Conservation (phyloP, 148 eudicot genomes). For the Bassia scoparia region DNA sequence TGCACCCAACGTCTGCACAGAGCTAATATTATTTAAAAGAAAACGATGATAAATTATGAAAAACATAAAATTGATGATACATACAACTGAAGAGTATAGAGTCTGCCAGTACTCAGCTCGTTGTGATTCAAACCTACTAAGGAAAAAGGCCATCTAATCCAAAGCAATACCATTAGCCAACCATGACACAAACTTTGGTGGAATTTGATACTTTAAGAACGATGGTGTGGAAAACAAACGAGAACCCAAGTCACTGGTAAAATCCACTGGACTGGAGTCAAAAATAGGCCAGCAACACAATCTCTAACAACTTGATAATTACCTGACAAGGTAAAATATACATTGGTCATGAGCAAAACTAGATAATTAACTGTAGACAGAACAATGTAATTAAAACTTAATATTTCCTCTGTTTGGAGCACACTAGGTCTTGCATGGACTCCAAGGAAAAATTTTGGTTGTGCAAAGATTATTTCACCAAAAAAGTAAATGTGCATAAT, state of each 20-base stretch:
- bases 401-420: too few relatives aligned
- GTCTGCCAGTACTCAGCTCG: constrained; percentile 99
- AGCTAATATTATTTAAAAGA: not conserved
- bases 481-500: too few relatives aligned
- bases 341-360: constrained; percentile 14
- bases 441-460: too few relatives aligned
- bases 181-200: constrained; percentile 69
- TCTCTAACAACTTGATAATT: constrained; percentile 55
- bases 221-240: constrained; percentile 83
- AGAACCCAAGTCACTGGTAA: constrained; percentile 72
- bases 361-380: not conserved
- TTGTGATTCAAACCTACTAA: constrained; percentile 73
- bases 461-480: too few relatives aligned
- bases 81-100: constrained; percentile 76
- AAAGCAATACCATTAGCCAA: constrained; percentile 58
- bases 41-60: constrained; percentile 6
- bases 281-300: constrained; percentile 77
- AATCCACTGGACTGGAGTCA: constrained; percentile 87
- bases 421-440: too few relatives aligned
- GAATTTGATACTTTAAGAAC: constrained; percentile 57
- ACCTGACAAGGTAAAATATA: constrained; percentile 34
- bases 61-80: constrained; percentile 25
- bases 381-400: not conserved
- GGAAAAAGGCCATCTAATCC: constrained; percentile 75
- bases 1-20: constrained; percentile 61